Evolutionary conservation across 2,329 filamentous ascomycete genomes (phyloP), one percentile per base, ranked within the genome.

Genomic region (Hirsutella rhossiliensis): DNA sequence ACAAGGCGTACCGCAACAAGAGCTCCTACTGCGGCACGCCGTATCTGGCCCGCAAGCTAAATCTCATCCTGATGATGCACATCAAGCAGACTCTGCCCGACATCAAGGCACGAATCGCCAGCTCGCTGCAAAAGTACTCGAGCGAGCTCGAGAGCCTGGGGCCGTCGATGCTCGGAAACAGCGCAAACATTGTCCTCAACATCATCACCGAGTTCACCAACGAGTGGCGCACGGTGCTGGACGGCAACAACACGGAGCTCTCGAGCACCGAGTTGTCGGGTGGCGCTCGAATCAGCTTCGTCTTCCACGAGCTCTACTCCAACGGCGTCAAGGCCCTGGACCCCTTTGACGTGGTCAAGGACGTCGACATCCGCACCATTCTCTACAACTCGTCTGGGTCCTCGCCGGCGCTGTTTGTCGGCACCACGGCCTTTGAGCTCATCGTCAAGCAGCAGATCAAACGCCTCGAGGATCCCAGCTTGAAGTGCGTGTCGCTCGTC

Each of bases 41-140:
- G 4, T 98, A 98, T 61, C 73, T 98, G 47, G 92, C 92, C 4
- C 82, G 90, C 54, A 98, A 98, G 69, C 78, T 98, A 48, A 98
- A 98, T 67, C 74, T 98, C 57, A 97, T 98, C 60, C 76, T 98
- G 54, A 97, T 98, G 90, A 98, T 98, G 92, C 92, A 98, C 72
- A 98, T 98, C 73, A 98, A 98, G 69, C 90, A 98, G 71, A 98
- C 92, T 2, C 77, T 98, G 13, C 92, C 92, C 36, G 92, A 98
- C 61, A 98, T 98, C 73, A 98, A 98, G 71, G 87, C 86, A 13
- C 84, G 94, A 50, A 98, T 98, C 55, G 78, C 85, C n/a, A 84
- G 86, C 53, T 96, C 90, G 13, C 72, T 98, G 47, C 83, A 89
- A 61, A 98, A 98, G 63, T 98, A 98, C 65, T 73, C 78, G 4